Base-by-base conservation (phyloP, 2,329 filamentous ascomycete species). In the Chrysosporium keratinophilum region DNA sequence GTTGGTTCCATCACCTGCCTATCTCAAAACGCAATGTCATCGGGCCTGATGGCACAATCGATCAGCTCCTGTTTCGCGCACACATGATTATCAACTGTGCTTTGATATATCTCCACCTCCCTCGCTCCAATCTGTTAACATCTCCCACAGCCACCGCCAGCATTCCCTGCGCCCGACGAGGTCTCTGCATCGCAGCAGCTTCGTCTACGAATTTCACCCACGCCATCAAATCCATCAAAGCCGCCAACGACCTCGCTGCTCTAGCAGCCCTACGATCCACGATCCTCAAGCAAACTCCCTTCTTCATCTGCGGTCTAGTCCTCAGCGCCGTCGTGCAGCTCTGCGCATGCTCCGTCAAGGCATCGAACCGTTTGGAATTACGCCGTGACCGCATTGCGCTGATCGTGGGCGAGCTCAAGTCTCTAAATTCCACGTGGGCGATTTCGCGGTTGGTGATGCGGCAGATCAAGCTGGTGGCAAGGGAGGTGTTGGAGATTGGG, bases 41-140 rank as follows among this genome's bases (percentile, higher is more conserved):
- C 51, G 79, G 81, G 56, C 78, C 79, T 57, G 80, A 84, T 60
- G 84, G 87, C 33, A 78, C 81, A 51, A 76, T 90, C 10, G 90
- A 96, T 65, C 88, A 95, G 69, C 85, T 95, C 78, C 83, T 95
- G 69, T 95, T 95, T 71, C 88, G 94, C 67, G 89, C 87, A 0
- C 84, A 87, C 58, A 91, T 94, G 81, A 87, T 95, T 62, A 76
- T 78, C 50, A 74, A 79, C 54, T 71, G 70, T 46, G 75, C 77
- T 9, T 71, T 83, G 0, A 87, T 93, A 61, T 80, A 89, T 59
- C 77, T 93, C 15, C 87, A 93, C 65, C 84, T 90, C 59, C 87
- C 87, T 7, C 80, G 85, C 54, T 90, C 86, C 3, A 85, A 88
- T 61, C 76, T 91, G 49, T 74, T 65, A 50, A 86, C 77, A 66